Evolutionary conservation across 768 basidiomycete genomes (phyloP).

Genomic region (Cytidiella melzeri): DNA sequence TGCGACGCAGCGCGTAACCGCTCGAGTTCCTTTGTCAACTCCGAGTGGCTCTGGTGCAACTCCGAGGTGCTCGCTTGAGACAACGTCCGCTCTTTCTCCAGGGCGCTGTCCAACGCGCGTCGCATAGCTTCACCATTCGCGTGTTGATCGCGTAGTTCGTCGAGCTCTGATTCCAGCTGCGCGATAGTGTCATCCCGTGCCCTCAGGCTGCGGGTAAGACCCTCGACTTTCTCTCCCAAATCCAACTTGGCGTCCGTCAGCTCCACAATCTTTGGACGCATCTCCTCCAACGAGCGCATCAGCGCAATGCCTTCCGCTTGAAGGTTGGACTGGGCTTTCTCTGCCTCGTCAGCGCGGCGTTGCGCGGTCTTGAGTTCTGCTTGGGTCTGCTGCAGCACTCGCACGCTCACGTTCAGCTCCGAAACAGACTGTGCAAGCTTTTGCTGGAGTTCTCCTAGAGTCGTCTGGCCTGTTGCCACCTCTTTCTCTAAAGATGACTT

Average conservation of each 20-base stretch:
- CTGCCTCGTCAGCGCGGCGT: slow-evolving; percentile 70
- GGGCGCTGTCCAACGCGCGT: slow-evolving; percentile 37
- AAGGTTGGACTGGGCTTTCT: slow-evolving; percentile 62
- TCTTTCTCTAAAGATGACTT: slow-evolving; percentile 44
- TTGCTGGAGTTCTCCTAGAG: slow-evolving; percentile 49
- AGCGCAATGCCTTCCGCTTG: slow-evolving; percentile 75
- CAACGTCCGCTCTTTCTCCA: slow-evolving; percentile 47
- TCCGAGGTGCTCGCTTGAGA: slow-evolving; percentile 48
- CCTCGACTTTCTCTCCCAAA: slow-evolving; percentile 56
- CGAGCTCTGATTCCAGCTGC: slow-evolving; percentile 54
- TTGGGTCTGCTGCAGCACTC: slow-evolving; percentile 55
- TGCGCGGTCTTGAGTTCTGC: slow-evolving; percentile 59
- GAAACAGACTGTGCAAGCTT: slow-evolving; percentile 50
- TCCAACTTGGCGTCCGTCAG: slow-evolving; percentile 68
- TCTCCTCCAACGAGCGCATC: slow-evolving; percentile 78
- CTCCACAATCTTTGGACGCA: slow-evolving; percentile 80
- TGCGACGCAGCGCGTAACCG: slow-evolving; percentile 45
- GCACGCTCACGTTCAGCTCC: slow-evolving; percentile 45
- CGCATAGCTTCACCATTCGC: slow-evolving; percentile 40
- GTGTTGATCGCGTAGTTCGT: slow-evolving; percentile 46
- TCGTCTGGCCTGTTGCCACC: slow-evolving; percentile 37
- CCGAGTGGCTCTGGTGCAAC: slow-evolving; percentile 53
- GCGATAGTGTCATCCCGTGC: slow-evolving; percentile 53
- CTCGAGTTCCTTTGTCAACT: slow-evolving; percentile 59
- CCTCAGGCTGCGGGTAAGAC: slow-evolving; percentile 46